Percentiles rank a stretch among this genome's conserved stretches.
These are phyloP conservation scores for Arthroderma sp. DNA, from an alignment of 2,329 filamentous ascomycete genomes.

Conservation along the genomic window DNA sequence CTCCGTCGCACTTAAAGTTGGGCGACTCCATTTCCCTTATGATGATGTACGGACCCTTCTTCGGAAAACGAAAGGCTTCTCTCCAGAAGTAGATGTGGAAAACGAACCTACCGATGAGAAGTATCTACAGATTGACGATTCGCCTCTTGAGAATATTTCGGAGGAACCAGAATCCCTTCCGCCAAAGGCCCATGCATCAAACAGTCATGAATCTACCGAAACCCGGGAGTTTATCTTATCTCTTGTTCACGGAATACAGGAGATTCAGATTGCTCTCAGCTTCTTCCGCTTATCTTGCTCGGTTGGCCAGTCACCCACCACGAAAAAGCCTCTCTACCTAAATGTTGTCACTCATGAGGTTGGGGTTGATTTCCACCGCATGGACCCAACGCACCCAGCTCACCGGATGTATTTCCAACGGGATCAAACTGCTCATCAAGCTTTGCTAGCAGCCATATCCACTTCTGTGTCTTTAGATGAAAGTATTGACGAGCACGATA, in stretches of 20 bases:
- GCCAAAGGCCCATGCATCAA: conserved; percentile 52
- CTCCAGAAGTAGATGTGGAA: conserved; percentile 9
- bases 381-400: conserved; percentile 83
- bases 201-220: conserved; percentile 76
- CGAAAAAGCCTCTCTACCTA: conserved; percentile 59
- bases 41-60: conserved; percentile 57
- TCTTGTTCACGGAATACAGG: conserved; percentile 80
- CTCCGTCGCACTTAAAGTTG: conserved; percentile 78
- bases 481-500: conserved; percentile 70
- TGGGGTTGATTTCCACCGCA: conserved; percentile 77
- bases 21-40: conserved; percentile 76
- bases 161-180: conserved; percentile 50
- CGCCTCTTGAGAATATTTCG: conserved; percentile 58
- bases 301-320: conserved; percentile 53
- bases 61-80: conserved; percentile 20
- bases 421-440: conserved; percentile 88
- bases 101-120: conserved; percentile 15
- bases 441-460: conserved; percentile 78
- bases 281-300: conserved; percentile 78
- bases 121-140: conserved; percentile 28
- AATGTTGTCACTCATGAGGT: conserved; percentile 94
- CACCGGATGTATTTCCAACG: conserved; percentile 97
- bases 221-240: conserved; percentile 88
- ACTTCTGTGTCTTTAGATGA: conserved; percentile 87
- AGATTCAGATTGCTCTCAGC: conserved; percentile 89